Base-by-base conservation (phyloP, 2,329 filamentous ascomycete species). In the Clarireedia homoeocarpa region DNA sequence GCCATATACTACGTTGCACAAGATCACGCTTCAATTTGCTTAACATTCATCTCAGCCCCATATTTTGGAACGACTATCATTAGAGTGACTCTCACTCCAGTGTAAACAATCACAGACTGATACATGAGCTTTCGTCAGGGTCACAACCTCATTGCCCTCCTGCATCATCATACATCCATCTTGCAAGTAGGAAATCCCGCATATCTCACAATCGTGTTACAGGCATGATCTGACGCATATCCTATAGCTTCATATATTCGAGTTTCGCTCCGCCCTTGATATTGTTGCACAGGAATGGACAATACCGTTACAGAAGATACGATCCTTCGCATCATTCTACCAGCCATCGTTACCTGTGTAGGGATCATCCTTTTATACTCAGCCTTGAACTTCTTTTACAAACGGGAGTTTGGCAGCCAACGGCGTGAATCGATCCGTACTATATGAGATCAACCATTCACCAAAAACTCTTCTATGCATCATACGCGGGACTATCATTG, bases 311-410 rank as follows among this genome's bases (percentile, higher is more conserved):
- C 38, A 26, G 53, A 55, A 46, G 20, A 23, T 9, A 55, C 53
- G 6, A 51, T 55, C 47, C 53, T 55, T 14, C 53, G 53, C 24
- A 55, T 55, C 20, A 51, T 55, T 24, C 47, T 55, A 42, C 38
- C 53, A 36, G 48, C 53, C 6, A 55, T 55, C 15, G 20, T 55
- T 23, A 46, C 53, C 3, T 55, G 53, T 55, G 38, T 55, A 27
- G 53, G 38, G 23, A 55, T 51, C 2, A 55, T 55, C 36, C 30
- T 55, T 23, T 47, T 46, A 36, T 55, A 55, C 20, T 50, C 53
- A 30, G 53, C 46, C 20, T 36, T 50, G 26, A 55, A 51, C 38
- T 49, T 55, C 49, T 51, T 55, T 46, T 55, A 55, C 53, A 50
- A 44, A 36, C 53, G 48, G 26, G 46, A 55, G 50, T 55, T 55